Evolutionary conservation across 225 moss, liverwort and hornwort species (phyloP).

Genomic region (Pseudoscleropodium purum): DNA sequence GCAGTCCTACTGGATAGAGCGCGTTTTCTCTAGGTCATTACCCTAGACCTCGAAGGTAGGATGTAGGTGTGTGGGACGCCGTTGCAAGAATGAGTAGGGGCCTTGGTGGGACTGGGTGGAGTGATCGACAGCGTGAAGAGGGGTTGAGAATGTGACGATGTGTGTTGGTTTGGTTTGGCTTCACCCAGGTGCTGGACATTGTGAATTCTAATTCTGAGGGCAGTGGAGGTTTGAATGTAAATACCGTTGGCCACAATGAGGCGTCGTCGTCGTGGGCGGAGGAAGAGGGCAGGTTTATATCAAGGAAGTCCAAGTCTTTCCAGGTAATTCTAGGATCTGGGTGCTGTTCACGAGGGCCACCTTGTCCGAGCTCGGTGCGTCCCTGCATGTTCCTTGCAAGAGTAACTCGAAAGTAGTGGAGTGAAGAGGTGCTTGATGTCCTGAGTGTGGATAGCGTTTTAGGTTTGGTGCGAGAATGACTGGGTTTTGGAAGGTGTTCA

Average conservation of each 20-base stretch:
- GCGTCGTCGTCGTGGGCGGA: conserved; percentile 24
- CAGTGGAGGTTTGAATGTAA: conserved; percentile 3
- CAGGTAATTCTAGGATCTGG: conserved; percentile 4
- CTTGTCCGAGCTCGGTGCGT: background rate
- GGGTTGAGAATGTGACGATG: background rate
- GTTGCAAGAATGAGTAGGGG: background rate
- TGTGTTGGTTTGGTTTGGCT: background rate
- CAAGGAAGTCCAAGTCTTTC: conserved; percentile 29
- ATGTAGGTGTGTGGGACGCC: background rate
- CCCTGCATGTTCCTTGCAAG: background rate
- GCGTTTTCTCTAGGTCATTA: background rate
- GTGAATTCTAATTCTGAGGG: background rate
- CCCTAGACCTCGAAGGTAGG: background rate
- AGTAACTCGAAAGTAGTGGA: background rate
- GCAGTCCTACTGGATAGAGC: background rate
- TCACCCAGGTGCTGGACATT: conserved; percentile 14
- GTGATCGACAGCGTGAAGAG: background rate
- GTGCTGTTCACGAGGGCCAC: background rate
- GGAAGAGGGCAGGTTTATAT: conserved; percentile 20
- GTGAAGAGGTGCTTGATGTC: background rate
- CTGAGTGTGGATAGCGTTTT: background rate
- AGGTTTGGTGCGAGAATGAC: background rate
- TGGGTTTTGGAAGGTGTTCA: background rate
- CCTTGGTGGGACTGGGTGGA: background rate
- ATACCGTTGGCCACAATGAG: conserved; percentile 3